Evolutionary conservation across 441 rosid species (phyloP).

Genomic region (Erodium chrysanthum): DNA sequence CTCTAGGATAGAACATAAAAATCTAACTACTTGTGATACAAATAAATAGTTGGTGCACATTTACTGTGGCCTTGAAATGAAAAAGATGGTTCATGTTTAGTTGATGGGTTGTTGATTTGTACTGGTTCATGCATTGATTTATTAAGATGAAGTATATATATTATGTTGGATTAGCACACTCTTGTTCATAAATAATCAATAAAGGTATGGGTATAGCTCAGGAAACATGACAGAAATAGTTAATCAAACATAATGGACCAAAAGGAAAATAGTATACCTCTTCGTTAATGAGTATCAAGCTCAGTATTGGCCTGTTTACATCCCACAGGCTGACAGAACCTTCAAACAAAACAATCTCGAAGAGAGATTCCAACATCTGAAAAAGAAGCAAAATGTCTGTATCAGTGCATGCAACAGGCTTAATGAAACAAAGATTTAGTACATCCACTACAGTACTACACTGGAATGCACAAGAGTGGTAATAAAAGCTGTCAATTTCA

Average conservation of each 20-base stretch:
- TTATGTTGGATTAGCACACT: neutral
- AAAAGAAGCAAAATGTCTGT: neutral
- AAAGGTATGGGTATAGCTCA: neutral
- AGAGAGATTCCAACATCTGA: constrained; percentile 89
- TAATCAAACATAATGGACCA: neutral
- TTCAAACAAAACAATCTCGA: constrained; percentile 89
- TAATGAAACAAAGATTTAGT: no score
- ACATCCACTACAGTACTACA: no score
- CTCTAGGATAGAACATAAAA: neutral
- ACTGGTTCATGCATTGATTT: neutral
- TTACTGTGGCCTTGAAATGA: no score
- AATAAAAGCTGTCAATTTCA: no score
- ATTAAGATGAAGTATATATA: neutral
- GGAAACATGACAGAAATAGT: neutral
- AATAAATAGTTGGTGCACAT: neutral
- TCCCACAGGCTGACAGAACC: constrained; percentile 98
- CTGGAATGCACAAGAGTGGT: no score
- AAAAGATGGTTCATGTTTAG: no score
- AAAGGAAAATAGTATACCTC: constrained; percentile 37
- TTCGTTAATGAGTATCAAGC: constrained; percentile 81
- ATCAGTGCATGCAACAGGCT: neutral
- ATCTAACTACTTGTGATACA: neutral
- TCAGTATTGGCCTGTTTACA: constrained; percentile 93
- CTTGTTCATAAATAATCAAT: neutral
- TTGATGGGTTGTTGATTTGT: no score